These are phyloP conservation scores for Carex scoparia DNA, from an alignment of 176 grass and related monocot species.

Conservation along the genomic window DNA sequence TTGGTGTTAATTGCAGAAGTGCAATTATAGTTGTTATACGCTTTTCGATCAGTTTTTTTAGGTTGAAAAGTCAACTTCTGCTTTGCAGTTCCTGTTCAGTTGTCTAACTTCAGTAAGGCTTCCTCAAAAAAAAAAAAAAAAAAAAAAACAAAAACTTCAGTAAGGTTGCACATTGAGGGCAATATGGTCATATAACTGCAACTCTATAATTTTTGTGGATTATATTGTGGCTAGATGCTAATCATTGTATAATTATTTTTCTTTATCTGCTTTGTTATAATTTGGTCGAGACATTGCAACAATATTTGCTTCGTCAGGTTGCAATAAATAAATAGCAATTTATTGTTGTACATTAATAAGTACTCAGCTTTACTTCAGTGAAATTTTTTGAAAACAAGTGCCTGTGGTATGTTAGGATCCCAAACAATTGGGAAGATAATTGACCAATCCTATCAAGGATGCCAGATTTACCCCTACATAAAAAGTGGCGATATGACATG, in stretches of 20 bases:
- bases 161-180: not conserved
- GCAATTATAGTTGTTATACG: not conserved
- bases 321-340: not conserved
- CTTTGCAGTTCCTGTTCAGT: not conserved
- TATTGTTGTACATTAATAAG: not conserved
- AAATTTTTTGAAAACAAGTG: not conserved
- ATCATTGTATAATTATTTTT: not conserved
- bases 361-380: not conserved
- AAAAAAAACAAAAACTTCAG: too few species aligned
- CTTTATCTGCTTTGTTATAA: not conserved
- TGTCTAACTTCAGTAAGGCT: not conserved
- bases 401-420: not conserved
- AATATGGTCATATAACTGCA: not conserved
- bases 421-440: not conserved
- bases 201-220: not conserved
- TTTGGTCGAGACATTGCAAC: not conserved
- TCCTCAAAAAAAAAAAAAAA: too few species aligned
- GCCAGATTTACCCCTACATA: not conserved
- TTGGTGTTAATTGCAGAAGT: conserved; percentile 10
- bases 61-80: not conserved
- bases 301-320: not conserved
- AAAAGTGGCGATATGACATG: not conserved
- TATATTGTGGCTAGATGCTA: not conserved
- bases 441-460: too few species aligned
- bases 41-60: not conserved